Evolutionary conservation across 345 rosid species (phyloP).

Genomic region (Eutrema japonicum): DNA sequence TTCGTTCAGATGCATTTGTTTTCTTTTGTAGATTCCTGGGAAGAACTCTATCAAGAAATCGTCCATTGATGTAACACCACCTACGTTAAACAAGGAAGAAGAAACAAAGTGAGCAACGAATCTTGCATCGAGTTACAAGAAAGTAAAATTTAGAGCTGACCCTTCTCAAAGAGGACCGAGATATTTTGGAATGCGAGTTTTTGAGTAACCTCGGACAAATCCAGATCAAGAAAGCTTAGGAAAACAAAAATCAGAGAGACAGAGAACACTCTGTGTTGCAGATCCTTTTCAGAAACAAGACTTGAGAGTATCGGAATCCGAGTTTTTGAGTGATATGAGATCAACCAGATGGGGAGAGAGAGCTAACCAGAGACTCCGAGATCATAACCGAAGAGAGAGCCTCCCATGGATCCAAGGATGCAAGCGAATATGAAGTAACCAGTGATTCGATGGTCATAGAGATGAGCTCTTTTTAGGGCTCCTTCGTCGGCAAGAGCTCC

Average conservation of each 20-base stretch:
- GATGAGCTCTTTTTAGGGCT: conserved; percentile 63
- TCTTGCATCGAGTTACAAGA: conserved; percentile 21
- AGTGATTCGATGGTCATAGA: conserved; percentile 67
- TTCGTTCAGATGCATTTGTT: conserved; percentile 68
- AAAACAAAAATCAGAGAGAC: not conserved
- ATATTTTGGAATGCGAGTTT: not conserved
- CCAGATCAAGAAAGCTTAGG: not conserved
- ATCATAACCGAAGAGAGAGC: conserved; percentile 85
- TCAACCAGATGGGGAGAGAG: not conserved
- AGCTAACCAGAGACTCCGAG: conserved; percentile 80
- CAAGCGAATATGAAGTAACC: conserved; percentile 66
- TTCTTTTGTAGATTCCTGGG: conserved; percentile 67
- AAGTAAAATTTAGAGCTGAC: not conserved
- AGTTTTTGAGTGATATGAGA: not conserved
- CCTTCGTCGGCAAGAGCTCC: conserved; percentile 56
- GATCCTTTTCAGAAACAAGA: not conserved
- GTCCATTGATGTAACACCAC: conserved; percentile 97
- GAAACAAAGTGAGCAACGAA: not conserved
- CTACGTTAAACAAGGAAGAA: conserved; percentile 43
- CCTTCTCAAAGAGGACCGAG: not conserved
- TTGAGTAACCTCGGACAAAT: not conserved
- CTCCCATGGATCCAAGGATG: conserved; percentile 65
- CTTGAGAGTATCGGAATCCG: not conserved
- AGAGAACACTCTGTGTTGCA: not conserved
- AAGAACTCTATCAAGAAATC: conserved; percentile 86